phyloP scores from a whole-genome alignment of 2,329 filamentous ascomycete genomes.

The Claviceps cyperi region DNA sequence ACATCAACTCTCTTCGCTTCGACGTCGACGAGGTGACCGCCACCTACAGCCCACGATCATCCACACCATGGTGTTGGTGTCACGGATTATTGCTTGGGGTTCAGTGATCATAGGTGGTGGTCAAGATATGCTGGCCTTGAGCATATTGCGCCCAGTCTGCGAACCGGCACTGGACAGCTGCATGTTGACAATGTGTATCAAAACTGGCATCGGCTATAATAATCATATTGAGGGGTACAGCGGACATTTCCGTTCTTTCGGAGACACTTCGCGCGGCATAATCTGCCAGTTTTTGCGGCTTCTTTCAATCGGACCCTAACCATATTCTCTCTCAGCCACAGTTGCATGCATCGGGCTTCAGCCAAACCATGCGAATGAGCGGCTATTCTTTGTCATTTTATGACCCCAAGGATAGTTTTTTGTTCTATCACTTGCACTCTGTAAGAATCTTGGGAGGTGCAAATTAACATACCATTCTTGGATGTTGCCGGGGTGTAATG shows the following conservation, averaged over 20 bases:
- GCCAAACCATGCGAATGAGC: not conserved
- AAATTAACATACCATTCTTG: too few species aligned
- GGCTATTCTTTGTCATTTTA: not conserved
- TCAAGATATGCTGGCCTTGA: too few species aligned
- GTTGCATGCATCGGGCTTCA: not conserved
- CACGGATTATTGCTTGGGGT: too few species aligned
- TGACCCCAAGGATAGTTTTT: too few species aligned
- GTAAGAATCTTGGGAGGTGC: too few species aligned
- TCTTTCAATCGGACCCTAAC: not conserved
- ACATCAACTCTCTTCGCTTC: too few species aligned
- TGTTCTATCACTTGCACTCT: too few species aligned
- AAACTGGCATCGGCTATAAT: conserved; percentile 9
- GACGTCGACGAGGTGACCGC: too few species aligned
- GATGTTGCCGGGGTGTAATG: not conserved
- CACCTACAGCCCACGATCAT: too few species aligned
- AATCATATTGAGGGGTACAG: conserved; percentile 13
- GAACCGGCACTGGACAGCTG: conserved; percentile 7
- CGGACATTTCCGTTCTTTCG: conserved; percentile 14
- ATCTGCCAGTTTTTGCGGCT: not conserved
- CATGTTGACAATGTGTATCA: conserved; percentile 7
- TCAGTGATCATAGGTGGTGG: too few species aligned
- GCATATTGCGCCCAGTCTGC: too few species aligned
- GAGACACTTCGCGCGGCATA: conserved; percentile 5
- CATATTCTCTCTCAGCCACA: not conserved
- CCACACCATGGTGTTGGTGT: too few species aligned